These are phyloP conservation scores for Arabis alpina DNA, from an alignment of 345 rosid genomes.

Conservation along the genomic window DNA sequence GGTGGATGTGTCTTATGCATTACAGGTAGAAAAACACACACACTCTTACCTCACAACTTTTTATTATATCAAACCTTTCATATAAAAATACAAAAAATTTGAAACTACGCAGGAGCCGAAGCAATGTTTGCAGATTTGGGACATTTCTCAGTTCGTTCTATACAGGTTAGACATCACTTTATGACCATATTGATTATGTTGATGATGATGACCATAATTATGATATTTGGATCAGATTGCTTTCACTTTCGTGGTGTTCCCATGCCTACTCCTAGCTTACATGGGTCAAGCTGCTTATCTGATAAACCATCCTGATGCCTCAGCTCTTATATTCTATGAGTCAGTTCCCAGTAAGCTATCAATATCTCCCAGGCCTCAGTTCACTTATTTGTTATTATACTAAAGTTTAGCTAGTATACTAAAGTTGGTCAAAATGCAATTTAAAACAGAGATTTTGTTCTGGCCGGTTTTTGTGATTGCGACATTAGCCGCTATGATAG, in stretches of 20 bases:
- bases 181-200: background rate
- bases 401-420: no score
- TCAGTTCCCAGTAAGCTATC: constrained; percentile 76
- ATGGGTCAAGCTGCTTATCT: constrained; percentile 96
- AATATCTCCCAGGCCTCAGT: background rate
- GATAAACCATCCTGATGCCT: constrained; percentile 65
- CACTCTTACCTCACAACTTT: constrained; percentile 15
- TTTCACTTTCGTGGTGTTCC: constrained; percentile 83
- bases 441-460: constrained; percentile 67
- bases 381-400: background rate
- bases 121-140: constrained; percentile 99
- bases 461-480: constrained; percentile 94
- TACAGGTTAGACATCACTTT: constrained; percentile 59
- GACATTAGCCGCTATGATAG: constrained; percentile 88
- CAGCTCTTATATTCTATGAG: constrained; percentile 74
- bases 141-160: constrained; percentile 87
- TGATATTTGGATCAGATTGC: constrained; percentile 59
- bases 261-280: constrained; percentile 93
- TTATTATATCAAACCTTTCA: background rate
- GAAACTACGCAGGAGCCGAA: constrained; percentile 75
- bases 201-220: background rate
- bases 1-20: constrained; percentile 97
- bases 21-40: constrained; percentile 57
- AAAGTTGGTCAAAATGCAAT: background rate
- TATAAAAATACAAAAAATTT: constrained; percentile 17